Percentiles rank a stretch among this genome's conserved stretches.
These are phyloP conservation scores for Trichoderma endophyticum DNA, from an alignment of 2,329 filamentous ascomycete species.

Conservation along the genomic window DNA sequence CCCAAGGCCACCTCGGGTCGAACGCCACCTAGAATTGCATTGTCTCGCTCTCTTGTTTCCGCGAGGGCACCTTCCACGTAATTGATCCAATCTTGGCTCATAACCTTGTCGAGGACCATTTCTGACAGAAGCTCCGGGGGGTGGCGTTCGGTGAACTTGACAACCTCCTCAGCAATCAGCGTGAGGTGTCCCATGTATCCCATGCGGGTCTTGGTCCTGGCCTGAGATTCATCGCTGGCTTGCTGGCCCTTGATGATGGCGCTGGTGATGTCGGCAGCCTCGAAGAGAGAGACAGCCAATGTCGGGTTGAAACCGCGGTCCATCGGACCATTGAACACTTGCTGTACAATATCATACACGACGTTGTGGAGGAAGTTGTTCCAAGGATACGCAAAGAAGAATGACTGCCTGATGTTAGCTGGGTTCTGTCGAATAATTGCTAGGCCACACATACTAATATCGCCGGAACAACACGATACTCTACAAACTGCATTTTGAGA, in stretches of 20 bases:
- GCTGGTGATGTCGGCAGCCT: constrained; percentile 82
- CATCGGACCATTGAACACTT: constrained; percentile 98
- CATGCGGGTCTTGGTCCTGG: constrained; percentile 80
- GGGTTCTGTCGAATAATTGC: neutral
- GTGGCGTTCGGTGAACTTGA: constrained; percentile 95
- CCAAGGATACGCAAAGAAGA: constrained; percentile 98
- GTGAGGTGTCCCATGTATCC: constrained; percentile 99
- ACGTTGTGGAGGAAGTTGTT: constrained; percentile 99
- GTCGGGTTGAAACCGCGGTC: constrained; percentile 90
- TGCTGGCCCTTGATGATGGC: constrained; percentile 89
- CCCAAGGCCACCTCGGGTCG: constrained; percentile 85
- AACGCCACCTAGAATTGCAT: constrained; percentile 95
- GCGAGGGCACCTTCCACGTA: constrained; percentile 92
- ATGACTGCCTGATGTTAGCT: constrained; percentile 57
- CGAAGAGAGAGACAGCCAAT: constrained; percentile 88
- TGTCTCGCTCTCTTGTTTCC: constrained; percentile 92
- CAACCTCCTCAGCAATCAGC: constrained; percentile 94
- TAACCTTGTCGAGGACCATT: constrained; percentile 80
- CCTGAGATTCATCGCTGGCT: constrained; percentile 81
- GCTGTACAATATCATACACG: constrained; percentile 97
- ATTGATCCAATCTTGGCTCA: constrained; percentile 85
- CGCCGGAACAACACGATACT: constrained; percentile 89
- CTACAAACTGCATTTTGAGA: constrained; percentile 93
- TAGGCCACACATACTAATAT: constrained; percentile 69
- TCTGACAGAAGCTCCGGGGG: constrained; percentile 83